Base-by-base conservation (phyloP, 768 basidiomycete species). In the Fistulinella prunicolor region DNA sequence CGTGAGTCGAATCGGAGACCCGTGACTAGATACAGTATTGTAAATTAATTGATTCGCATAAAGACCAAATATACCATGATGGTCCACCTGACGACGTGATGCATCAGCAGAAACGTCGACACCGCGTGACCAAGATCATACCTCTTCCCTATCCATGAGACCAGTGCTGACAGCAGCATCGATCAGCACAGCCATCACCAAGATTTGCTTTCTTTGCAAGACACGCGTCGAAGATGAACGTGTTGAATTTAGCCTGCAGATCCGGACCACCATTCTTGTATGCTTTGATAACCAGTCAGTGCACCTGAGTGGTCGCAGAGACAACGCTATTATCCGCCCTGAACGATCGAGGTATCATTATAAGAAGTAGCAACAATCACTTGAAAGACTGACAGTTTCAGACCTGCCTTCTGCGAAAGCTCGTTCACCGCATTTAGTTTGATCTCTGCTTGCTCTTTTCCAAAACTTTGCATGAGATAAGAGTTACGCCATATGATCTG, bases 161-260 rank as follows among this genome's bases (percentile, higher is more conserved):
- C 68, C 71, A 4, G 61, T 42, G 2, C 56, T 53, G 12, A 63
- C 68, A 12, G 75, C 74, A 34, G 66, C 60, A 7, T 60, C 46
- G 2, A 70, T 51, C n/a, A 78, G 64, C 14, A 69, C 41, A 10
- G 66, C 55, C 46, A 22, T 72, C 62, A 20, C 66, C 69, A 1
- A 71, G 56, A 46, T 76, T 65, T 39, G 58, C 58, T 26, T 63
- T 66, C 6, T 65, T 50, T 32, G 66, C 57, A 54, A 76, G 73
- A 46, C 67, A 72, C 6, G 68, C 71, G 30, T 70, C 58, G 55
- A 72, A 78, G 7, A 77, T 47, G 30, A 60, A 56, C 12, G 62
- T 50, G 35, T 73, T 67, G 10, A 77, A 45, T 16, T 60, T 55
- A 1, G 58, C 36, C 52, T 79, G 78, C 45, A 71, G 44, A 6